A percentile compares a stretch with the other conserved stretches of the same genome.
Evolutionary conservation across 805 yeast genomes (phyloP).

Genomic region (Candida nanaspora): DNA sequence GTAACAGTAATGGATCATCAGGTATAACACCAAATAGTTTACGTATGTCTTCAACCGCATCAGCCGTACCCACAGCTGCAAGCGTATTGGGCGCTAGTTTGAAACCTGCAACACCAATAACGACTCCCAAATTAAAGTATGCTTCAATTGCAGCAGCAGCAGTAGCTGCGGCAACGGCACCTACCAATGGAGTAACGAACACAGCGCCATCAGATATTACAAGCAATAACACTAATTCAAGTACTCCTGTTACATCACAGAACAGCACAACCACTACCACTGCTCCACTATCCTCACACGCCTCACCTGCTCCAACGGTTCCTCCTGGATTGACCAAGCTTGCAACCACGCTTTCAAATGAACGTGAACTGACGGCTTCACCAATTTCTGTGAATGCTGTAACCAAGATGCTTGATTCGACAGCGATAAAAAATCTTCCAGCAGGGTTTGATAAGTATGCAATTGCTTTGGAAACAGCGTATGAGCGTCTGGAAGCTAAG

Average conservation of each 20-base stretch:
- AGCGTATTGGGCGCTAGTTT: slow-evolving; percentile 7
- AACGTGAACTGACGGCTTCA: slow-evolving; percentile 11
- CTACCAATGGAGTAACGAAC: not conserved
- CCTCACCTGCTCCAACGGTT: slow-evolving; percentile 2
- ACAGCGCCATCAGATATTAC: not conserved
- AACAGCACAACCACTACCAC: slow-evolving; percentile 1
- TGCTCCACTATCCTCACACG: slow-evolving; percentile 1
- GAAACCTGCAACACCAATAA: slow-evolving; percentile 23
- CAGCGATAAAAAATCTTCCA: slow-evolving; percentile 19
- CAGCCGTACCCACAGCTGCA: slow-evolving; percentile 7
- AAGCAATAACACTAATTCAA: not conserved
- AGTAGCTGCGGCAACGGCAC: slow-evolving; percentile 7
- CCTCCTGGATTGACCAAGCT: slow-evolving; percentile 1
- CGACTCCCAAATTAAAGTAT: slow-evolving; percentile 34
- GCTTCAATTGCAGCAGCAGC: slow-evolving; percentile 23
- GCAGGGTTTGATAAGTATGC: slow-evolving; percentile 17
- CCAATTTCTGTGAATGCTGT: slow-evolving; percentile 3
- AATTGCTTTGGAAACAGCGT: slow-evolving; percentile 23
- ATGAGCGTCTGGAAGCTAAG: slow-evolving; percentile 17
- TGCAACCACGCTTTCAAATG: not conserved
- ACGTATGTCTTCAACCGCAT: slow-evolving; percentile 1
- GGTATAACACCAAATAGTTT: not conserved
- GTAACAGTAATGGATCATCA: no score
- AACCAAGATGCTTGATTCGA: slow-evolving; percentile 4
- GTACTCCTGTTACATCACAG: not conserved